phyloP scores from a whole-genome alignment of 441 rosid genomes.

The Jatropha podagrica region DNA sequence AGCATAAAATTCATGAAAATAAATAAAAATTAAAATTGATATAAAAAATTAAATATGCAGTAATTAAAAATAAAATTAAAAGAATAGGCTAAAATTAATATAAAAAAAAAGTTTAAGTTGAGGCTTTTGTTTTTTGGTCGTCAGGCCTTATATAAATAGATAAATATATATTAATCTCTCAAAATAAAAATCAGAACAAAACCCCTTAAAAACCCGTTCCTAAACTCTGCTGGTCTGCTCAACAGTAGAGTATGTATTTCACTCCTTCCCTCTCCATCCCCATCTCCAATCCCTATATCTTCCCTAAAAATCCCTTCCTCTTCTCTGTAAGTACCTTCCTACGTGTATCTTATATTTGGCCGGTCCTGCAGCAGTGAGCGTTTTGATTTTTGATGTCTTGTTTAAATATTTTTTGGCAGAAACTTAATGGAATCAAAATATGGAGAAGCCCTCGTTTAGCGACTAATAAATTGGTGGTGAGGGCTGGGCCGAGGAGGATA shows the following conservation, averaged over 20 bases:
- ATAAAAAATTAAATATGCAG: no score
- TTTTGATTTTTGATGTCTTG: constrained; percentile 8
- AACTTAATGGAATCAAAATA: no score
- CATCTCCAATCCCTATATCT: constrained; percentile 18
- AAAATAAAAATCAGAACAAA: background rate
- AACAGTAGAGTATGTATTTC: constrained; percentile 17
- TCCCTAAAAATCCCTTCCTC: constrained; percentile 18
- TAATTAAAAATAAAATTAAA: no score
- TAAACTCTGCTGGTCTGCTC: background rate
- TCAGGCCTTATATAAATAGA: no score
- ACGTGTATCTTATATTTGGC: background rate
- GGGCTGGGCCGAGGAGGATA: constrained; percentile 75
- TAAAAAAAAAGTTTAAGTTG: no score
- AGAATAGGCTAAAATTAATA: no score
- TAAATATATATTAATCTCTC: no score
- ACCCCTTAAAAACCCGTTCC: background rate
- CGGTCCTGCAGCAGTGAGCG: background rate
- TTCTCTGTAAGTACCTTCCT: constrained; percentile 19
- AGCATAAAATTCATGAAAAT: no score
- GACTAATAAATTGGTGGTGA: constrained; percentile 37
- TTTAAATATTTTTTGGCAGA: no score
- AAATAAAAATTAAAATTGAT: no score
- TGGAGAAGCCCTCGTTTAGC: constrained; percentile 29
- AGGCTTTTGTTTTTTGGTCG: no score
- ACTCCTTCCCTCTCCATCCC: constrained; percentile 13